phyloP scores from a whole-genome alignment of 2,329 filamentous ascomycete genomes.

The Fusarium pseudoanthophilum region DNA sequence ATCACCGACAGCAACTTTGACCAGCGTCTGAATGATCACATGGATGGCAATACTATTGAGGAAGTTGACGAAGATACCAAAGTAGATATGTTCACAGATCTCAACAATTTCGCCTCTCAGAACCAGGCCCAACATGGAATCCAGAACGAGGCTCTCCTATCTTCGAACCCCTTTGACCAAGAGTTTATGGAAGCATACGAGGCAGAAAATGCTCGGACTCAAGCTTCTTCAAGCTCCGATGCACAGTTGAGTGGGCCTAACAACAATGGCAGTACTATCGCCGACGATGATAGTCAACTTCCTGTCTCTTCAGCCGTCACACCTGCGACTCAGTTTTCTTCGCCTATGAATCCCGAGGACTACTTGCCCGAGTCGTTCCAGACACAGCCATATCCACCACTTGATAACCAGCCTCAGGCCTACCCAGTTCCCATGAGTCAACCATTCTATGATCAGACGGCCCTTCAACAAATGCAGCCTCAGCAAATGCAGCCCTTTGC shows the following conservation, averaged over 20 bases:
- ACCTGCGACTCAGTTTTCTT: not conserved
- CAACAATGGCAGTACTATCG: not conserved
- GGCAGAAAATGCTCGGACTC: not conserved
- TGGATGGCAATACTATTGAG: not conserved
- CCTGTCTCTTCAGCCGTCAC: not conserved
- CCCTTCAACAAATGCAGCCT: not conserved
- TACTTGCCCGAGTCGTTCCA: not conserved
- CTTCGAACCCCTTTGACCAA: not conserved
- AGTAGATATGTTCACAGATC: not conserved
- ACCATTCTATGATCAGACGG: not conserved
- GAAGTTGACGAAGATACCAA: not conserved
- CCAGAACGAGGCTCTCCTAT: not conserved
- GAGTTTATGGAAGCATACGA: not conserved
- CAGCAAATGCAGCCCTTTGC: not conserved
- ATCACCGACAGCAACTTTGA: fast-evolving
- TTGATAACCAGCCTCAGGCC: not conserved
- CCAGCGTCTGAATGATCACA: not conserved
- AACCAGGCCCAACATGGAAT: not conserved
- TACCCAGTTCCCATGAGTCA: not conserved
- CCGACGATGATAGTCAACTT: not conserved
- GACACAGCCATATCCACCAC: not conserved
- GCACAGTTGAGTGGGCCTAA: not conserved
- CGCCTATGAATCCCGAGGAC: not conserved
- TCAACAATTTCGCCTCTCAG: not conserved
- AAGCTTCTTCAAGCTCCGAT: not conserved